These are phyloP conservation scores for Acanthamoeba rhysodes DNA, from an alignment of 208 protist species.

Conservation along the genomic window DNA sequence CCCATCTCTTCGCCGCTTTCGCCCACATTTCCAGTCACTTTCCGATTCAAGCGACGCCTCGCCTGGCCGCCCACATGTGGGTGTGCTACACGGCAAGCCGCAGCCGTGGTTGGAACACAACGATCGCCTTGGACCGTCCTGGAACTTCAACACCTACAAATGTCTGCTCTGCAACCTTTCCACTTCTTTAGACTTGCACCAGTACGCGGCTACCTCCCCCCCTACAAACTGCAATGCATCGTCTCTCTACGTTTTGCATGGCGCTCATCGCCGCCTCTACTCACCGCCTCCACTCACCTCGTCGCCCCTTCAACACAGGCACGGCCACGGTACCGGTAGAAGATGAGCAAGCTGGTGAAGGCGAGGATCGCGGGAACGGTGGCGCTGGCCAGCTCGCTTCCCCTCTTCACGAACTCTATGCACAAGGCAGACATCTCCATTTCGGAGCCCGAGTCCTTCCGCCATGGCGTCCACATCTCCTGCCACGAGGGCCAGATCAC, in stretches of 20 bases:
- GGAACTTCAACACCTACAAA: too few species aligned
- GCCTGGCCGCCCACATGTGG: too few species aligned
- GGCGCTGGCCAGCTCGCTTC: slow-evolving; percentile 23
- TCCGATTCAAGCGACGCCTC: not conserved
- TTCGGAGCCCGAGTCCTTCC: slow-evolving; percentile 35
- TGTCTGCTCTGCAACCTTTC: too few species aligned
- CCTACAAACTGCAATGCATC: too few species aligned
- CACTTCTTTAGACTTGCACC: too few species aligned
- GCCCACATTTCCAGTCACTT: not conserved
- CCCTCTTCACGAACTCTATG: not conserved
- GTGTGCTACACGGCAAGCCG: not conserved
- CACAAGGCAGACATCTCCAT: not conserved
- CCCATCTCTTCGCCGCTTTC: not conserved
- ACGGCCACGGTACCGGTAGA: not conserved
- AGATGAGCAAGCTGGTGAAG: not conserved
- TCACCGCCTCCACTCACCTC: too few species aligned
- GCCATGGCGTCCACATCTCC: slow-evolving; percentile 62
- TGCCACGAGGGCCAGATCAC: not conserved
- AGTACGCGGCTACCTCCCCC: too few species aligned
- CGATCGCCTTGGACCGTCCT: too few species aligned
- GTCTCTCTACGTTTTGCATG: too few species aligned
- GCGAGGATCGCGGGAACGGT: not conserved
- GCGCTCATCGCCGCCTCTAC: too few species aligned
- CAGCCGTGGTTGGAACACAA: too few species aligned
- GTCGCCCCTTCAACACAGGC: too few species aligned